These are phyloP conservation scores for Pleurotus eryngii DNA, from an alignment of 768 basidiomycete species.

Conservation along the genomic window DNA sequence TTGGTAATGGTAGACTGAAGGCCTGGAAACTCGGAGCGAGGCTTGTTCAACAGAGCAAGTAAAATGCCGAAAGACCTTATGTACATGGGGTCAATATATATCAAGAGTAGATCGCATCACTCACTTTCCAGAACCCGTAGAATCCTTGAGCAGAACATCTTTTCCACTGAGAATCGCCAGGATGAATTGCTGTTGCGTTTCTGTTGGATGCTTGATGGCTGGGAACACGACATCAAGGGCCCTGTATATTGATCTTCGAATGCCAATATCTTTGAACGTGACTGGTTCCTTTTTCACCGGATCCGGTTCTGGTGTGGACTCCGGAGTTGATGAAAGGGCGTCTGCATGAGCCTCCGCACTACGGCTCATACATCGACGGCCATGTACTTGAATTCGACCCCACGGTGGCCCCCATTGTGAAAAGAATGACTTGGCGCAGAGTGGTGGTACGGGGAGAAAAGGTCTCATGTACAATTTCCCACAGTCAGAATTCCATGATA, in stretches of 20 bases:
- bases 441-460: slow-evolving; percentile 16
- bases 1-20: slow-evolving; percentile 13
- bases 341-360: slow-evolving; percentile 20
- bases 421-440: neutral
- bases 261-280: slow-evolving; percentile 51
- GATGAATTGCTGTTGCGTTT: slow-evolving; percentile 57
- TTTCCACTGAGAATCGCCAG: slow-evolving; percentile 52
- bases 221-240: slow-evolving; percentile 62
- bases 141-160: slow-evolving; percentile 66
- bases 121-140: slow-evolving; percentile 80
- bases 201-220: slow-evolving; percentile 52
- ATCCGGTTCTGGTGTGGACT: neutral
- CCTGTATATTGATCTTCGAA: slow-evolving; percentile 44
- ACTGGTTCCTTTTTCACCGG: neutral
- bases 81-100: neutral
- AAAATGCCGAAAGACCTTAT: slow-evolving; percentile 70
- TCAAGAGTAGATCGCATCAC: slow-evolving; percentile 20
- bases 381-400: neutral
- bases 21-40: slow-evolving; percentile 19
- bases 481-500: neutral
- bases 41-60: slow-evolving; percentile 61
- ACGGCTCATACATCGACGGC: slow-evolving; percentile 20
- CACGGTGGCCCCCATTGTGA: neutral
- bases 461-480: slow-evolving; percentile 16
- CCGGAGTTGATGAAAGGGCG: neutral